These are phyloP conservation scores for Mycena leptocephala DNA, from an alignment of 768 basidiomycete species.

Conservation along the genomic window DNA sequence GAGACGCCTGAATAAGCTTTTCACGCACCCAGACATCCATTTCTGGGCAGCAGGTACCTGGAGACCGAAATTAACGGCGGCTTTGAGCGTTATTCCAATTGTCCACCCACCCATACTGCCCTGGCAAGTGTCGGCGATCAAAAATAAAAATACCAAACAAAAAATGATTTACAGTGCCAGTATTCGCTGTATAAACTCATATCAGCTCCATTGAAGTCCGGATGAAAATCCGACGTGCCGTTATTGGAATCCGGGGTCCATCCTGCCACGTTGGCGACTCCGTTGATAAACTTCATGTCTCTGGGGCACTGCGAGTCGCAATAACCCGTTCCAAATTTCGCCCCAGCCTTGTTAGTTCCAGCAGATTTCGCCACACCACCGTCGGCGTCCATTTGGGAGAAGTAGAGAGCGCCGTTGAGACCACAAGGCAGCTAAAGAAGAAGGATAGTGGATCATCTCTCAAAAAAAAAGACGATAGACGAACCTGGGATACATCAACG, in stretches of 20 bases:
- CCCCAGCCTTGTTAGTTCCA: conserved; percentile 64
- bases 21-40: conserved; percentile 34
- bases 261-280: conserved; percentile 40
- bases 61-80: neutral
- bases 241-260: conserved; percentile 28
- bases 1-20: neutral
- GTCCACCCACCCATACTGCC: neutral
- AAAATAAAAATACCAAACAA: neutral
- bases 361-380: conserved; percentile 58
- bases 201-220: neutral
- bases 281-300: conserved; percentile 77
- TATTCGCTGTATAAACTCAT: conserved; percentile 43
- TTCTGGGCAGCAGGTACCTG: conserved; percentile 37
- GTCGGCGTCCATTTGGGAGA: conserved; percentile 72
- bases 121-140: neutral
- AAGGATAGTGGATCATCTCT: neutral
- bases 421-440: conserved; percentile 56
- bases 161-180: conserved; percentile 47
- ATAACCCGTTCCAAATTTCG: conserved; percentile 76
- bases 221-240: conserved; percentile 9
- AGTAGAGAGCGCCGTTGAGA: conserved; percentile 75
- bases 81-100: neutral
- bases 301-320: conserved; percentile 77
- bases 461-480: conserved; percentile 5
- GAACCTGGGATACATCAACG: conserved; percentile 67